Percentiles rank a stretch among this genome's conserved stretches.
These are phyloP conservation scores for Phytophthora pinifolia DNA, from an alignment of 352 stramenopile species.

Conservation along the genomic window DNA sequence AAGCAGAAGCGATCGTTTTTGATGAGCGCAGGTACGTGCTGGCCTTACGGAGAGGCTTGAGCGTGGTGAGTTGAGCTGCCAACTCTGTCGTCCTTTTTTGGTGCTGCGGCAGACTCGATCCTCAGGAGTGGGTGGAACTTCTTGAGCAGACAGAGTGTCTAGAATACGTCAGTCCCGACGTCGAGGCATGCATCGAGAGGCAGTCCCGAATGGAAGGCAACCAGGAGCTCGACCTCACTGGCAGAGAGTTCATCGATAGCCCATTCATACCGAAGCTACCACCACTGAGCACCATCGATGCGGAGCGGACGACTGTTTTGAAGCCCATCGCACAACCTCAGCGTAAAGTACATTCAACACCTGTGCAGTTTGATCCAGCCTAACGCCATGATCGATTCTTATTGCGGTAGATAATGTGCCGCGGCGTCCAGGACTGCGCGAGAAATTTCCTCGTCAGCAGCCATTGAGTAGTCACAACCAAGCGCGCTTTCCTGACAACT, in stretches of 20 bases:
- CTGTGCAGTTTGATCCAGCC: background rate
- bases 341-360: conserved; percentile 13
- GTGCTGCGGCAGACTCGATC: conserved; percentile 21
- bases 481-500: conserved; percentile 16
- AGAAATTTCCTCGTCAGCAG: conserved; percentile 32
- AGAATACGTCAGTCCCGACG: conserved; percentile 73
- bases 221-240: conserved; percentile 65
- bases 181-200: conserved; percentile 41
- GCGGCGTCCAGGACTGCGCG: conserved; percentile 33
- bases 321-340: conserved; percentile 17
- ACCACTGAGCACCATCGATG: conserved; percentile 20
- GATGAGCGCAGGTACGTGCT: conserved; percentile 24
- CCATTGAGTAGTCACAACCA: conserved; percentile 13
- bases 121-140: conserved; percentile 60
- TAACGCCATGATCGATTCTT: conserved; percentile 6
- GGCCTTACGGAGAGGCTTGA: background rate
- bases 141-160: conserved; percentile 39
- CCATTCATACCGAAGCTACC: conserved; percentile 37
- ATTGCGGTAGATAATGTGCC: conserved; percentile 13
- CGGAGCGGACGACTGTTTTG: conserved; percentile 11
- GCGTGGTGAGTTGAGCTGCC: background rate
- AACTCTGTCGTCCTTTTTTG: conserved; percentile 1
- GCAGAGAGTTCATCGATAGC: conserved; percentile 64
- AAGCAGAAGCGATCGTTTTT: conserved; percentile 10
- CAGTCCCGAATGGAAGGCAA: conserved; percentile 44